phyloP scores from a whole-genome alignment of 345 rosid genomes.

The Dipteronia dyeriana region DNA sequence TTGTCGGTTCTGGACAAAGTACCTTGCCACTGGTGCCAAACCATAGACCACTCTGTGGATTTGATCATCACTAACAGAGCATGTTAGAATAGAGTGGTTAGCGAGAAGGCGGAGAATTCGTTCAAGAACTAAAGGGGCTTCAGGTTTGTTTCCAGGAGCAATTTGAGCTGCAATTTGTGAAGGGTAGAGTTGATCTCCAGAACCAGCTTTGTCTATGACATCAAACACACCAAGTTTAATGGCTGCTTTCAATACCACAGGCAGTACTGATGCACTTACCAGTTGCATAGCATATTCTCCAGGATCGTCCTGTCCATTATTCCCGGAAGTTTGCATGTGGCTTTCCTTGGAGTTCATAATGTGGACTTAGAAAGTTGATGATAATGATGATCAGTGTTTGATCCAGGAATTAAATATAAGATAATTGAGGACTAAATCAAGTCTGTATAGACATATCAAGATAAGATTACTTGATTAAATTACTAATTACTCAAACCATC shows the following conservation, averaged over 20 bases:
- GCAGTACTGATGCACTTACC: conserved; percentile 36
- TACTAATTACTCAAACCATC: neutral
- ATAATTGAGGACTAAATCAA: neutral
- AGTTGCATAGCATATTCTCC: conserved; percentile 40
- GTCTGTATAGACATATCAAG: neutral
- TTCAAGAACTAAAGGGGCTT: conserved; percentile 29
- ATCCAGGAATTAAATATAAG: neutral
- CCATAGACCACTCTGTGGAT: conserved; percentile 22
- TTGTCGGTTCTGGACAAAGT: conserved; percentile 27
- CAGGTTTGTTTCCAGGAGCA: conserved; percentile 20
- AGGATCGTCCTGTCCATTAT: conserved; percentile 9
- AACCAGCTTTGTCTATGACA: conserved; percentile 31
- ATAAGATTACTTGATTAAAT: neutral
- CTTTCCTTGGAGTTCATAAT: conserved; percentile 1
- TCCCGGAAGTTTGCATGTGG: neutral
- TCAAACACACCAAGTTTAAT: conserved; percentile 41
- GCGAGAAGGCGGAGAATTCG: conserved; percentile 47
- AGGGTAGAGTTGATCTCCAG: conserved; percentile 36
- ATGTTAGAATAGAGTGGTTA: conserved; percentile 35
- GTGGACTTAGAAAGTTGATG: neutral
- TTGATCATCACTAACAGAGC: conserved; percentile 14
- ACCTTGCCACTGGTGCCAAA: conserved; percentile 36
- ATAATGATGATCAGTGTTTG: neutral
- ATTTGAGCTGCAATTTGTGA: conserved; percentile 36
- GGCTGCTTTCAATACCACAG: conserved; percentile 43